phyloP scores from a whole-genome alignment of 108 stramenopile species.

The Cylindrotheca closterium region DNA sequence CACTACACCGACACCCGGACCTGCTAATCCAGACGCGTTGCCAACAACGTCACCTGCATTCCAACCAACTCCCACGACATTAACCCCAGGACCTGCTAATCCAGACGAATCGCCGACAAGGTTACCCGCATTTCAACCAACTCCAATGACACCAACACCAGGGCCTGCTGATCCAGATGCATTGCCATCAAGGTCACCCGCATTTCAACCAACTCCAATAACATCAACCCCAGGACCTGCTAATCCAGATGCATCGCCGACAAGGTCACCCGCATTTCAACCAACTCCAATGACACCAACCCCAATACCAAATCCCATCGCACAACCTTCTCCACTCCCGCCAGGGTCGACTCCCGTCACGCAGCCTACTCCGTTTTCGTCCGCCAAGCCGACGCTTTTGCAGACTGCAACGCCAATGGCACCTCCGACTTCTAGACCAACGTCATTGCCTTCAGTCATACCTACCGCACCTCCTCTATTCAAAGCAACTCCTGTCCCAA shows the following conservation, averaged over 20 bases:
- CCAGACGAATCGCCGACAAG: background rate
- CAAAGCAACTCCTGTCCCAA: background rate
- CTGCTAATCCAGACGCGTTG: background rate
- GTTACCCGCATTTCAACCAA: constrained; percentile 1
- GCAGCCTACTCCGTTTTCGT: too few species aligned
- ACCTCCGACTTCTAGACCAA: background rate
- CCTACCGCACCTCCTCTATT: background rate
- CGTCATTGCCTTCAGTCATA: background rate
- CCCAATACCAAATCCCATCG: too few species aligned
- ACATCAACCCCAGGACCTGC: too few species aligned
- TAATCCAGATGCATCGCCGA: too few species aligned
- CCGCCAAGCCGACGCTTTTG: constrained; percentile 2
- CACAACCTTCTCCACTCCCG: too few species aligned
- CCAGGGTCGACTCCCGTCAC: too few species aligned
- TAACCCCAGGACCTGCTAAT: background rate
- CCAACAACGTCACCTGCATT: background rate
- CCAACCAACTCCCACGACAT: background rate
- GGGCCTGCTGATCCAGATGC: background rate
- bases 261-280: too few species aligned
- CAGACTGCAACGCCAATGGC: background rate
- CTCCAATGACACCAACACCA: background rate
- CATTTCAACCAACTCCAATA: background rate
- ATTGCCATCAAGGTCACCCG: background rate
- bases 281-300: too few species aligned
- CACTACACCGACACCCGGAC: background rate